Conservation (phyloP, 805 yeast genomes). For the Komagataella pastoris region DNA sequence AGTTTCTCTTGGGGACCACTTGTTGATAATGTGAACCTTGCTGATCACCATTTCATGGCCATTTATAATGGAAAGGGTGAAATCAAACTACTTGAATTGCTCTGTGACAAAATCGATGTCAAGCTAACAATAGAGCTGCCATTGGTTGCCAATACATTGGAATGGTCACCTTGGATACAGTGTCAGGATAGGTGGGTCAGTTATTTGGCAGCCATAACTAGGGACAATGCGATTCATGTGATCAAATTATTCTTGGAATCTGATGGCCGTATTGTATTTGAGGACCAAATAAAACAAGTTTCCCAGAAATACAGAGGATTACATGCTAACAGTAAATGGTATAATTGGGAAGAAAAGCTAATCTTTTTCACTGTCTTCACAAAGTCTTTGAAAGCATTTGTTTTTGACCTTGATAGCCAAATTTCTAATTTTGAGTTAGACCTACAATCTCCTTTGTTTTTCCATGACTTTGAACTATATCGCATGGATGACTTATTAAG, state of each 20-base stretch:
- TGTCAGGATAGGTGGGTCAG: background rate
- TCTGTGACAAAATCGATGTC: background rate
- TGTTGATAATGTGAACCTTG: background rate
- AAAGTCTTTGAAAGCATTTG: background rate
- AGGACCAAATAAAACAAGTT: background rate
- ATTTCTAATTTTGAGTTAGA: background rate
- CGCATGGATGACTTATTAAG: background rate
- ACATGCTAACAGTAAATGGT: background rate
- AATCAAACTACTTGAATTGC: no score
- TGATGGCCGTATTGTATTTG: background rate
- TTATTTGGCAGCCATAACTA: background rate
- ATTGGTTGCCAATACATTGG: background rate
- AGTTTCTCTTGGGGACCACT: background rate
- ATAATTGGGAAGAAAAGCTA: background rate
- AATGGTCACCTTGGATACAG: background rate
- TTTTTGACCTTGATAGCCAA: no score
- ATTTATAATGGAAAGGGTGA: background rate
- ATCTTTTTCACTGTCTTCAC: background rate
- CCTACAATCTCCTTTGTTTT: background rate
- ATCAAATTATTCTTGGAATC: background rate
- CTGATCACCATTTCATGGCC: background rate
- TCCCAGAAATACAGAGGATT: background rate
- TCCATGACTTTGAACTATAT: background rate
- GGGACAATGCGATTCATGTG: background rate
- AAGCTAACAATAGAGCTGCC: background rate